A percentile compares a stretch with the other conserved stretches of the same genome.
These are phyloP conservation scores for Rhododendron simsii DNA, from an alignment of 148 eudicot genomes.

Conservation along the genomic window DNA sequence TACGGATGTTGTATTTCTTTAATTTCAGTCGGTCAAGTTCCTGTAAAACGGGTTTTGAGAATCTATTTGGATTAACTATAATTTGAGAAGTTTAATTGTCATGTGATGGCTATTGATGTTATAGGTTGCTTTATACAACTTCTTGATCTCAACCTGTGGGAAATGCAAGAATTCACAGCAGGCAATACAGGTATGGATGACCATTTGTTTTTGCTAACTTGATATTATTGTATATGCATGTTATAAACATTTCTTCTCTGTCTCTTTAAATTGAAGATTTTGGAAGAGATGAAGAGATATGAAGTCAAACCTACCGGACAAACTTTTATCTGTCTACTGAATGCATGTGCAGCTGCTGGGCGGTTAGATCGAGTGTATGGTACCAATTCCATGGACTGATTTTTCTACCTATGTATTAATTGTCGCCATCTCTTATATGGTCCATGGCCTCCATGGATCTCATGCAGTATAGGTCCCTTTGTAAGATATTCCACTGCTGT, in stretches of 20 bases:
- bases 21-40: background rate
- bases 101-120: background rate
- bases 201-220: background rate
- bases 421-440: background rate
- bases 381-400: conserved; percentile 11
- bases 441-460: background rate
- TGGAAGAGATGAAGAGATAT: conserved; percentile 90
- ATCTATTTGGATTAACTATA: background rate
- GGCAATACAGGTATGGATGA: conserved; percentile 56
- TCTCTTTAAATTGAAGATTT: conserved; percentile 45
- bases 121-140: conserved; percentile 81
- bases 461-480: background rate
- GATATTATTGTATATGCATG: background rate
- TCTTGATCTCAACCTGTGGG: conserved; percentile 79
- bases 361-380: conserved; percentile 84
- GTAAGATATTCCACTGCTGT: background rate
- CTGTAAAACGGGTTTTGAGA: background rate
- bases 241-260: conserved; percentile 4
- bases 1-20: background rate
- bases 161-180: conserved; percentile 69
- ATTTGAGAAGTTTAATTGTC: background rate
- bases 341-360: conserved; percentile 85
- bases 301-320: conserved; percentile 94
- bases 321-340: conserved; percentile 84
- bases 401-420: background rate